These are phyloP conservation scores for Dryas drummondii DNA, from an alignment of 306 rosid genomes.

Conservation along the genomic window DNA sequence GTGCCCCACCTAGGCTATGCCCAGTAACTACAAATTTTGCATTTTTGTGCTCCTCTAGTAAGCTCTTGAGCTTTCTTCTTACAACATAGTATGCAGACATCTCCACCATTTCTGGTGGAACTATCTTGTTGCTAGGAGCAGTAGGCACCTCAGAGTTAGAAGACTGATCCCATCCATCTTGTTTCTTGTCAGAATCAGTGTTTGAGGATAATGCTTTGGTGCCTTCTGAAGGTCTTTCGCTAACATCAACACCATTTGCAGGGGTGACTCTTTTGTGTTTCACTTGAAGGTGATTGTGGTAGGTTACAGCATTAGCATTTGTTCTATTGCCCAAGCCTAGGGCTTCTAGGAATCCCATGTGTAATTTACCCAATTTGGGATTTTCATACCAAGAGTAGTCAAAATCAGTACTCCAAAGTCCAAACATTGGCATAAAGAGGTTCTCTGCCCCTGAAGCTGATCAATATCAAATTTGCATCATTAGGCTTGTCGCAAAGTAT, in stretches of 20 bases:
- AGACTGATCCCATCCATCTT: slow-evolving; percentile 11
- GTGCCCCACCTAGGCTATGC: slow-evolving; percentile 81
- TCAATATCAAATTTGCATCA: slow-evolving; percentile 63
- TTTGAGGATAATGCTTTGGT: slow-evolving; percentile 22
- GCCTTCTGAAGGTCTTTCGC: slow-evolving; percentile 20
- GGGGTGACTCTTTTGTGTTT: slow-evolving; percentile 5
- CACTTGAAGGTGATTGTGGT: slow-evolving; percentile 37
- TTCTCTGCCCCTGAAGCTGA: slow-evolving; percentile 79
- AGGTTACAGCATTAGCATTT: slow-evolving; percentile 34
- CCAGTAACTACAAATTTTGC: slow-evolving; percentile 74
- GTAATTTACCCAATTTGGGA: slow-evolving; percentile 63
- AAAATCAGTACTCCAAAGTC: slow-evolving; percentile 73
- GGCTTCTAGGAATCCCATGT: slow-evolving; percentile 83
- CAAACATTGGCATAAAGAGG: slow-evolving; percentile 73
- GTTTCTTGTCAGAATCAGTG: slow-evolving; percentile 1
- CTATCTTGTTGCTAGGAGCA: not conserved
- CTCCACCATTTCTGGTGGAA: slow-evolving; percentile 36
- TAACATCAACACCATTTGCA: slow-evolving; percentile 15
- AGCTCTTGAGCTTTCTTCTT: slow-evolving; percentile 47
- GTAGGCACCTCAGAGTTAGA: too few species aligned
- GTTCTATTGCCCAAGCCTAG: slow-evolving; percentile 66
- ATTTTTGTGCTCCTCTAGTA: slow-evolving; percentile 60
- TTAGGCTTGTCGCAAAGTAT: slow-evolving; percentile 60
- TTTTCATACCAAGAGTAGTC: slow-evolving; percentile 81
- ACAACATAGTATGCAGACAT: slow-evolving; percentile 58